Percentiles rank a stretch among this genome's conserved stretches.
Conservation (phyloP, 2,329 filamentous ascomycete species). For the Anisogramma anomala region DNA sequence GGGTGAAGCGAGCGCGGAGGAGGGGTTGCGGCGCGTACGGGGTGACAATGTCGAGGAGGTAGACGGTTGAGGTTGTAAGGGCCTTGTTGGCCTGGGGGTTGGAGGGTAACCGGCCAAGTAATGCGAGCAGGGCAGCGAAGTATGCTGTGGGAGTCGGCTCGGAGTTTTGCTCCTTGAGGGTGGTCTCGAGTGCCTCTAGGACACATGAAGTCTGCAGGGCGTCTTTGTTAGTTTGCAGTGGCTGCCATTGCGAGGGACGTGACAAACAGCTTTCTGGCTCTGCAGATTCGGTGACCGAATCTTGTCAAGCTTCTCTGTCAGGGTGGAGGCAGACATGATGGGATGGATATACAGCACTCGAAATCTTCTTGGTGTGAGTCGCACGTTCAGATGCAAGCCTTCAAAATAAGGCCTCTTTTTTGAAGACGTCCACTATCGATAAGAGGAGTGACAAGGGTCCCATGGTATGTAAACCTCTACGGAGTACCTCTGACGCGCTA, state of each 20-base stretch:
- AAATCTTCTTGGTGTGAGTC: too few relatives aligned
- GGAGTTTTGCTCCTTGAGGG: conserved; percentile 76
- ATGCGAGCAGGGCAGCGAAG: conserved; percentile 85
- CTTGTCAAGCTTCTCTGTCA: conserved; percentile 91
- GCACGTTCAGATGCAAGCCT: too few relatives aligned
- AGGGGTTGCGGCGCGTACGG: conserved; percentile 75
- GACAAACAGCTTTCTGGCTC: conserved; percentile 76
- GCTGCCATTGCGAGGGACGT: too few relatives aligned
- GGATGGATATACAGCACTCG: not conserved
- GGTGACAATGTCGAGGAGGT: conserved; percentile 87
- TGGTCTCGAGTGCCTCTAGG: conserved; percentile 84
- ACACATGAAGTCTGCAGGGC: conserved; percentile 62
- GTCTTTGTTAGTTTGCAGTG: conserved; percentile 16
- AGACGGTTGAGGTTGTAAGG: conserved; percentile 75
- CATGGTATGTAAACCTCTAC: too few relatives aligned
- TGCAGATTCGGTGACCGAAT: conserved; percentile 94
- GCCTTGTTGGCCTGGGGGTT: conserved; percentile 66
- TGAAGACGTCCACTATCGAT: too few relatives aligned
- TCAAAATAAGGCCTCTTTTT: too few relatives aligned
- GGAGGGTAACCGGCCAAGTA: conserved; percentile 67
- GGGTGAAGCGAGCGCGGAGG: conserved; percentile 86
- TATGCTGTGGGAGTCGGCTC: conserved; percentile 80
- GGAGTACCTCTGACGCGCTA: too few relatives aligned
- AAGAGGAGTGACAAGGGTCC: too few relatives aligned
- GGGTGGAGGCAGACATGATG: conserved; percentile 38